phyloP scores from a whole-genome alignment of 2,329 filamentous ascomycete species.

The Beauveria sp. region DNA sequence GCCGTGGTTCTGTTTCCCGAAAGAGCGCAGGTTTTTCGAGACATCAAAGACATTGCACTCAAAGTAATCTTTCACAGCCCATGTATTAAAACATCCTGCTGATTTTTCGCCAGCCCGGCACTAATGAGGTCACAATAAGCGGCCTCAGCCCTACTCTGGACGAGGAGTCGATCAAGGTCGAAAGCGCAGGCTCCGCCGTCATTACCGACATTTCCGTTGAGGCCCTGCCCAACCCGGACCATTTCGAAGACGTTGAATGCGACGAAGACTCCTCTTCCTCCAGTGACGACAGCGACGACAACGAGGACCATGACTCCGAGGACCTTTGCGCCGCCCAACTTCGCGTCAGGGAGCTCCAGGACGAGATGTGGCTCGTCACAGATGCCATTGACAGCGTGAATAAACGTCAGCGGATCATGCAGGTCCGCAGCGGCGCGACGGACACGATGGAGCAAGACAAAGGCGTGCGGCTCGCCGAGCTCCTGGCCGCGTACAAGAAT shows the following conservation, averaged over 20 bases:
- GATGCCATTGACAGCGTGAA: slow-evolving; percentile 20
- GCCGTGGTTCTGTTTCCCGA: slow-evolving; percentile 57
- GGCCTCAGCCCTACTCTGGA: slow-evolving; percentile 50
- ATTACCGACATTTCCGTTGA: slow-evolving; percentile 57
- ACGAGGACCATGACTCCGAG: slow-evolving; percentile 18
- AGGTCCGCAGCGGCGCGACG: slow-evolving; percentile 31
- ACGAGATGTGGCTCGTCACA: slow-evolving; percentile 13
- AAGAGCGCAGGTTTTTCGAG: slow-evolving; percentile 52
- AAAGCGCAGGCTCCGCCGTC: slow-evolving; percentile 46
- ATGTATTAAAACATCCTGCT: neutral
- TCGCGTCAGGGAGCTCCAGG: slow-evolving; percentile 23
- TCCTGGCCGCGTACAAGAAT: slow-evolving; percentile 32
- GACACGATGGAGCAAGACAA: slow-evolving; percentile 22
- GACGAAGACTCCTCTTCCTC: slow-evolving; percentile 32
- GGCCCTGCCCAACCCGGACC: slow-evolving; percentile 45
- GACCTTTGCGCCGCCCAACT: slow-evolving; percentile 20
- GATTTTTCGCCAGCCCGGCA: slow-evolving; percentile 35
- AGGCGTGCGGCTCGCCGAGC: slow-evolving; percentile 26
- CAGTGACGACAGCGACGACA: slow-evolving; percentile 21
- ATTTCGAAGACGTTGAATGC: slow-evolving; percentile 47
- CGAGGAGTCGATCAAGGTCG: slow-evolving; percentile 53
- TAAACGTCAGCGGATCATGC: slow-evolving; percentile 34
- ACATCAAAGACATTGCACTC: slow-evolving; percentile 43
- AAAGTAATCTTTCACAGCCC: neutral
- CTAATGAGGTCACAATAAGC: slow-evolving; percentile 50